phyloP scores from a whole-genome alignment of 2,329 filamentous ascomycete genomes.

The Fusarium buxicola region DNA sequence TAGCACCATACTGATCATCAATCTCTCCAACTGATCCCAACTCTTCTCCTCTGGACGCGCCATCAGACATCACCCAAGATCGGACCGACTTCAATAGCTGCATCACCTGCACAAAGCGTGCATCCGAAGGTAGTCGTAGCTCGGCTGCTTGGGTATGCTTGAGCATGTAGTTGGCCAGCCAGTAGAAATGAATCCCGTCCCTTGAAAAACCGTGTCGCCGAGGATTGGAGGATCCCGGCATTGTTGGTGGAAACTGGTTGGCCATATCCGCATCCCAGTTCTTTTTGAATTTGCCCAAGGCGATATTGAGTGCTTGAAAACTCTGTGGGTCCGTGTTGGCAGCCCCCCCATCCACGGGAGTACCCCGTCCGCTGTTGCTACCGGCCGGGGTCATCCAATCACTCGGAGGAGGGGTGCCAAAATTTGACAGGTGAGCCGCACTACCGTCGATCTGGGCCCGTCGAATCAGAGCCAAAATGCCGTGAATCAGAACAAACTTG shows the following conservation, averaged over 20 bases:
- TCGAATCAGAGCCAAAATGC: constrained; percentile 71
- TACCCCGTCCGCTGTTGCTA: constrained; percentile 58
- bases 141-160: constrained; percentile 67
- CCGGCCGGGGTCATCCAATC: constrained; percentile 65
- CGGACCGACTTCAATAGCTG: constrained; percentile 70
- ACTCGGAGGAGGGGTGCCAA: constrained; percentile 68
- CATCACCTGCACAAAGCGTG: constrained; percentile 70
- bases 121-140: constrained; percentile 67
- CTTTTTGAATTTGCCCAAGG: constrained; percentile 78
- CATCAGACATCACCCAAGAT: constrained; percentile 71
- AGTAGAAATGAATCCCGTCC: constrained; percentile 80
- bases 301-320: constrained; percentile 62
- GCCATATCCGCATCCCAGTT: constrained; percentile 78
- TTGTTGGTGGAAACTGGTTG: constrained; percentile 70
- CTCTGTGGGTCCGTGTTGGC: constrained; percentile 58
- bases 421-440: constrained; percentile 51
- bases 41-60: constrained; percentile 73
- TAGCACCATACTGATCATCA: constrained; percentile 72
- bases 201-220: constrained; percentile 76
- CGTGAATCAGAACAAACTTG: constrained; percentile 80
- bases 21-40: constrained; percentile 76
- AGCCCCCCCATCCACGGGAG: constrained; percentile 56
- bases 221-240: constrained; percentile 60
- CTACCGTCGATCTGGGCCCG: constrained; percentile 57
- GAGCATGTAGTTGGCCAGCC: constrained; percentile 74